A percentile compares a stretch with the other conserved stretches of the same genome.
Conservation (phyloP, 805 yeast species). For the Zygotorulaspora danielsina region DNA sequence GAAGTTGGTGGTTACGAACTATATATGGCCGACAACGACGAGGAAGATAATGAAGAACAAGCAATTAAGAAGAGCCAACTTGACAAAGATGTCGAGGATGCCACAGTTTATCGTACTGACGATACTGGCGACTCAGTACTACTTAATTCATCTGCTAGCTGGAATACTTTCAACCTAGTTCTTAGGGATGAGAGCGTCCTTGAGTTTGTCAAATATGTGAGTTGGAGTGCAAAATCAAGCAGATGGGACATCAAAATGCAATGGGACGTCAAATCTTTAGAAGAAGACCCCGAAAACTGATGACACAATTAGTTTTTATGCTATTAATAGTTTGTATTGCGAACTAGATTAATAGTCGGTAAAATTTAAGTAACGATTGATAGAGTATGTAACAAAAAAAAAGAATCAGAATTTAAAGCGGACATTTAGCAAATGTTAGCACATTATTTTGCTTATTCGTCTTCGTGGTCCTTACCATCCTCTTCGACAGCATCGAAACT, state of each 20-base stretch:
- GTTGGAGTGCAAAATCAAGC: constrained; percentile 81
- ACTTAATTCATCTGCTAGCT: constrained; percentile 71
- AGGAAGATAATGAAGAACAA: constrained; percentile 31
- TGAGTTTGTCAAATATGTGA: constrained; percentile 88
- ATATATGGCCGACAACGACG: constrained; percentile 64
- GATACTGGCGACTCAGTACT: constrained; percentile 73
- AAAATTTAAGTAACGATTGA: constrained; percentile 4
- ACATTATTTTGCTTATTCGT: not conserved
- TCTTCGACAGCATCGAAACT: not conserved
- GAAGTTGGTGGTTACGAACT: constrained; percentile 93
- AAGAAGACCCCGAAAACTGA: constrained; percentile 28
- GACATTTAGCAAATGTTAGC: not conserved
- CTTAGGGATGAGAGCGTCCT: constrained; percentile 81
- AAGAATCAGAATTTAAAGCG: not conserved
- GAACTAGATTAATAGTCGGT: constrained; percentile 1
- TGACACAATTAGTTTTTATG: not conserved
- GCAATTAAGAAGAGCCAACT: constrained; percentile 32
- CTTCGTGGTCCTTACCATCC: not conserved
- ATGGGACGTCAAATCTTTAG: constrained; percentile 64
- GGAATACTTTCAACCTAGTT: constrained; percentile 77
- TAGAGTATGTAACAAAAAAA: constrained; percentile 1
- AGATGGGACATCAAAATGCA: constrained; percentile 86
- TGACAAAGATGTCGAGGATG: constrained; percentile 59
- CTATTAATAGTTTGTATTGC: not conserved
- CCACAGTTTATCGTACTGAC: constrained; percentile 67